These are phyloP conservation scores for Colletotrichum cordylinicola DNA, from an alignment of 2,329 filamentous ascomycete genomes.

Conservation along the genomic window DNA sequence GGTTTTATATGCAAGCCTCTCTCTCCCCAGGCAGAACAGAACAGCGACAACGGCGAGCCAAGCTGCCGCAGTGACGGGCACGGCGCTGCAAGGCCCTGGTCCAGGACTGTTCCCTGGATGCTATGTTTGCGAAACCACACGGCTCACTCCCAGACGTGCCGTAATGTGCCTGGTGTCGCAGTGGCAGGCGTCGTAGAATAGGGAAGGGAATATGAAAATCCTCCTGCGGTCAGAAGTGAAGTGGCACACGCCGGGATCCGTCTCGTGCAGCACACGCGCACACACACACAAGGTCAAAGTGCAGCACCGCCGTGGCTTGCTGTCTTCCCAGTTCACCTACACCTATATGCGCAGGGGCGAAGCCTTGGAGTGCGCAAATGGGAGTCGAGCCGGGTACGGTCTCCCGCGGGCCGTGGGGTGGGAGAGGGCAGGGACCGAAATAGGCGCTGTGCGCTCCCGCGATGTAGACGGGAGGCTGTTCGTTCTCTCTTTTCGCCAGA, in stretches of 20 bases:
- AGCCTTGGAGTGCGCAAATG: neutral
- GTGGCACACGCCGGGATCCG: slow-evolving; percentile 19
- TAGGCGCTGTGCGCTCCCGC: slow-evolving; percentile 10
- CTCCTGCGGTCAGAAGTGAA: slow-evolving; percentile 5
- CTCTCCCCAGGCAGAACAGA: neutral
- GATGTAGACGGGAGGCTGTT: slow-evolving; percentile 1
- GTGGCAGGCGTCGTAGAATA: slow-evolving; percentile 10
- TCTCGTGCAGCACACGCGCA: neutral
- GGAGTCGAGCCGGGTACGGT: neutral
- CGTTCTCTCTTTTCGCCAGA: slow-evolving; percentile 1
- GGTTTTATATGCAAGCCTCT: slow-evolving; percentile 53
- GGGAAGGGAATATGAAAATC: slow-evolving; percentile 12
- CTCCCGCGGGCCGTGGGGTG: neutral
- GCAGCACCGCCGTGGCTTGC: neutral
- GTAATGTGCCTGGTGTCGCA: slow-evolving; percentile 1
- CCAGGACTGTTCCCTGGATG: slow-evolving; percentile 9
- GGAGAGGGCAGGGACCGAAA: neutral
- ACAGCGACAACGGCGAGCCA: slow-evolving; percentile 3
- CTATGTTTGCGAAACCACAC: slow-evolving; percentile 22
- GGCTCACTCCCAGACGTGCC: slow-evolving; percentile 12
- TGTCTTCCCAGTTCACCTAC: slow-evolving; percentile 23
- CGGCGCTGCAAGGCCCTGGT: slow-evolving; percentile 36
- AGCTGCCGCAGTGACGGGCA: slow-evolving; percentile 30
- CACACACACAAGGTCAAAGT: neutral
- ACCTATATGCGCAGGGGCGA: slow-evolving; percentile 25